Evolutionary conservation across 768 basidiomycete genomes (phyloP), one percentile per base, ranked within the genome.

Genomic region (Mrakia hoshinonis): DNA sequence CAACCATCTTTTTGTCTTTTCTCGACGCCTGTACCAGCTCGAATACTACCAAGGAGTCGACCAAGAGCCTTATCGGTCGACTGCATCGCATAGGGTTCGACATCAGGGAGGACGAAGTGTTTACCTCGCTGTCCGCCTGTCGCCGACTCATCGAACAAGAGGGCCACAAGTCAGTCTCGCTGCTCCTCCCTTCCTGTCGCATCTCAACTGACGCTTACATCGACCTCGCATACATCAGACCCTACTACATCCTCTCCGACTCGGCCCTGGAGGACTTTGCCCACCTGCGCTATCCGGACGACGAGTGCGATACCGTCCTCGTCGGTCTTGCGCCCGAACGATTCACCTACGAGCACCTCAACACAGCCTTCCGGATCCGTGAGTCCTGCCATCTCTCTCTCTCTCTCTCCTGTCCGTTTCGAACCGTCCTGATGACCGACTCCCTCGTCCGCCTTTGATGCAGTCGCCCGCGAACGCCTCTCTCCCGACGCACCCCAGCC

Each of bases 21-120:
- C 5, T 24, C 66, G 71, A 55, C 63, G 47, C 34, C 24, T 7
- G n/a, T 20, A 9, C 43, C 70, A 88, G 89, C 76, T 88, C 86
- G 63, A 89, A 89, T 76, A 85, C 86, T 0, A 87, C 86, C 76
- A 87, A 88, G 72, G 87, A 88, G 73, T 85, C 86, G 0, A 84
- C 81, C 0, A 52, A 67, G 3, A 80, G 79, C 4, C 77, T 89
- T 7, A 73, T 84, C n/a, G 67, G 68, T 1, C 80, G 82, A 26
- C 80, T 89, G 74, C 66, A 74, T 0, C 74, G 76, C 0, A 83
- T 87, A 73, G 86, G 86, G 0, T 83, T 89, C 72, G 81, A 82
- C 15, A 77, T 85, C 2, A 60, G 71, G 47, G 75, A 75, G 22
- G 76, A 78, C n/a, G 62, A 64, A 24, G 22, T 87, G 24, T 88